These are phyloP conservation scores for Eimeria necatrix DNA, from an alignment of 169 alveolate species.

Conservation along the genomic window DNA sequence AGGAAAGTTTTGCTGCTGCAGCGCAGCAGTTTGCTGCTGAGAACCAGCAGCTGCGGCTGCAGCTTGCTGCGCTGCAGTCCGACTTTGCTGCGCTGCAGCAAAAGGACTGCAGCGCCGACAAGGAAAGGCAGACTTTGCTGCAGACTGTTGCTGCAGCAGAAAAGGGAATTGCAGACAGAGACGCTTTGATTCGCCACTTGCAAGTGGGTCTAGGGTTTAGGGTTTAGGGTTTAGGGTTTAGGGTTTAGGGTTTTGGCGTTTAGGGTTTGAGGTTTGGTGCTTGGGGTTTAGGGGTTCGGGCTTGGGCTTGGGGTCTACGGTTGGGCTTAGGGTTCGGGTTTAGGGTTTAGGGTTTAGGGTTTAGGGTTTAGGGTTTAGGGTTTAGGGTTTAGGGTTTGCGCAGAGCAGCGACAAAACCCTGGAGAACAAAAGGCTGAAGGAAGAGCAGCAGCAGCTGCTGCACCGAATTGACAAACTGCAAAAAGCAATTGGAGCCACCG, in stretches of 20 bases:
- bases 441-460: slow-evolving; percentile 45
- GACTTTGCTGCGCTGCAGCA: slow-evolving; percentile 11
- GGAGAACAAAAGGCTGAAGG: slow-evolving; percentile 30
- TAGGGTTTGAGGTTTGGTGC: too few species aligned
- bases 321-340: not conserved
- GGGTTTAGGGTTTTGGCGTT: too few species aligned
- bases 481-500: not conserved
- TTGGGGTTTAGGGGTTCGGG: too few species aligned
- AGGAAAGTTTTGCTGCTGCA: not conserved
- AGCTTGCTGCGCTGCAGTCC: not conserved
- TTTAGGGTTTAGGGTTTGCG: not conserved
- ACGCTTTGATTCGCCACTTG: not conserved
- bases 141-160: slow-evolving; percentile 52
- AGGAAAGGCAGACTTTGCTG: not conserved
- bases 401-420: slow-evolving; percentile 12
- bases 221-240: not conserved
- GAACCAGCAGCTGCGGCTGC: slow-evolving; percentile 9
- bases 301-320: not conserved
- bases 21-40: not conserved
- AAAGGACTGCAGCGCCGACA: not conserved
- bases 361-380: not conserved
- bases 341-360: not conserved
- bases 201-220: not conserved
- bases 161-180: slow-evolving; percentile 45
- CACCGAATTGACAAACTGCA: slow-evolving; percentile 14